A percentile compares a stretch with the other conserved stretches of the same genome.
Conservation (phyloP, 2,329 filamentous ascomycete genomes). For the Aspergillus sp. region DNA sequence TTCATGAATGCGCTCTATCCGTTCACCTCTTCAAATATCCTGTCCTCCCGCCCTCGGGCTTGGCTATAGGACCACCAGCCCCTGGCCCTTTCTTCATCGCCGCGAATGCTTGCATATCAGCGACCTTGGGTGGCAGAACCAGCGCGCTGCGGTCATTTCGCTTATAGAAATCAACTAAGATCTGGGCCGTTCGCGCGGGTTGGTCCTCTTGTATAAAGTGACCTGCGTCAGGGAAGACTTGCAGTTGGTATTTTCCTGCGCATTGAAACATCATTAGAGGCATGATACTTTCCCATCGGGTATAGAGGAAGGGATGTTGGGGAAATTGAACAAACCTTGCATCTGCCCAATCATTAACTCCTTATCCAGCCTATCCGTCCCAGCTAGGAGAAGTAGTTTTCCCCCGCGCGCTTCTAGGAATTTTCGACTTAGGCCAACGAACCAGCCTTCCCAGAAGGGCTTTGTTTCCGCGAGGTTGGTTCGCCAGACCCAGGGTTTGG, state of each 20-base stretch:
- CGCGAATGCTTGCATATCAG: constrained; percentile 61
- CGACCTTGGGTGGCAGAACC: constrained; percentile 90
- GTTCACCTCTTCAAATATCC: constrained; percentile 14
- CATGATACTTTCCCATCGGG: neutral
- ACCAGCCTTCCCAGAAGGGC: constrained; percentile 95
- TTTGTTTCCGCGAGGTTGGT: constrained; percentile 84
- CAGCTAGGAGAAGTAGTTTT: constrained; percentile 82
- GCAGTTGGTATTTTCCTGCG: constrained; percentile 83
- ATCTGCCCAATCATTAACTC: constrained; percentile 95
- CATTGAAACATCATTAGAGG: neutral
- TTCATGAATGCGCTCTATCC: neutral
- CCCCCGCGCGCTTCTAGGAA: constrained; percentile 82
- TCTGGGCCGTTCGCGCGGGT: constrained; percentile 83
- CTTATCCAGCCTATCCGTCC: constrained; percentile 87
- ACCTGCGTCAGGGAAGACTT: constrained; percentile 91
- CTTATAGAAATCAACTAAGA: constrained; percentile 87
- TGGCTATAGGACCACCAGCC: constrained; percentile 6
- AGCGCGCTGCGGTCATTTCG: constrained; percentile 85
- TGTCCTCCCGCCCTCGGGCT: constrained; percentile 6
- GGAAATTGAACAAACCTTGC: constrained; percentile 70
- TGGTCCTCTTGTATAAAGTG: constrained; percentile 97
- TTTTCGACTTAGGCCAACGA: constrained; percentile 82
- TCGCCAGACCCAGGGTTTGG: constrained; percentile 75
- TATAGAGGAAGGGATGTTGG: neutral
- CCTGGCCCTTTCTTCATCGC: constrained; percentile 46